Evolutionary conservation across 2,329 filamentous ascomycete genomes (phyloP), one percentile per base, ranked within the genome.

Genomic region (Microsporum audouinii): DNA sequence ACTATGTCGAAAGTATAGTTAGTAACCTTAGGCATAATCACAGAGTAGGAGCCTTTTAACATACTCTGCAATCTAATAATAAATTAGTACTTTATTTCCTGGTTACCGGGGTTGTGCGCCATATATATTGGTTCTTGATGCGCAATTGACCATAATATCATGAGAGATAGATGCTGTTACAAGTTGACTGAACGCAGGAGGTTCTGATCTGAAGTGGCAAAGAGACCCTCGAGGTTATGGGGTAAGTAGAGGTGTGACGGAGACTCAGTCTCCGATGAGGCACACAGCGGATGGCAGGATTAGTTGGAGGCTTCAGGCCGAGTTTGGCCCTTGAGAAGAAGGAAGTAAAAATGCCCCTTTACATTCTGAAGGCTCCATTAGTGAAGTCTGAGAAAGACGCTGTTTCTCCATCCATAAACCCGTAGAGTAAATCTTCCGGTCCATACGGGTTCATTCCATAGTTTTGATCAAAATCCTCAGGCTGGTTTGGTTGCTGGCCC

Each of bases 391-490:
- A 33, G 38, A 65, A 65, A 12, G 63, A 53, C 4, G 47, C 58
- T 34, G 60, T 62, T 38, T 65, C 60, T 49, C 60, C 63, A 58
- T 65, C 61, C 64, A 65, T 65, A 55, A 65, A 65, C 1, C 64
- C 64, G 33, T 65, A 65, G 8, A 65, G 61, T 27, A 65, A 57
- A 36, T 65, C 64, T 45, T 64, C 64, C 39, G 62, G 64, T 17
- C 56, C 59, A 36, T 64, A 65, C 10, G 58, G 60, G 23, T 41
- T 55, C 51, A 65, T 57, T 17, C 47, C 45, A 33, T 61, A 61
- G 7, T 43, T 43, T 39, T 57, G 56, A 36, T 57, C 57, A 39
- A 65, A 65, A 33, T 45, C 59, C 29, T 63, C 61, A 33, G 51
- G 43, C 29, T 65, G 62, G 23, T 43, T 59, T 5, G 59, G 10